A percentile compares a stretch with the other conserved stretches of the same genome.
These are phyloP conservation scores for Ceratobasidium sp. DNA, from an alignment of 1,284 basidiomycete species.

Conservation along the genomic window DNA sequence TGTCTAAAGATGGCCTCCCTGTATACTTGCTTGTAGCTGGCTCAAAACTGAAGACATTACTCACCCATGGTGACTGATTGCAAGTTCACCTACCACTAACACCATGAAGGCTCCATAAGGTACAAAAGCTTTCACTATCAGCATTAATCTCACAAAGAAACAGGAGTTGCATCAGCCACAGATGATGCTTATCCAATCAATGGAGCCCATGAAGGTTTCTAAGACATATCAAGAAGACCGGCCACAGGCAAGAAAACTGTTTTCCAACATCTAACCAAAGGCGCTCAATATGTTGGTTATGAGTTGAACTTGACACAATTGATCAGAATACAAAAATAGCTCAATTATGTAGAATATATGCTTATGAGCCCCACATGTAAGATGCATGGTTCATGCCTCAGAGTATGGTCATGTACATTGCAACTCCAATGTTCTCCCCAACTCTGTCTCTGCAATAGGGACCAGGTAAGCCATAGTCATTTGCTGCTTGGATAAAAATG, in stretches of 20 bases:
- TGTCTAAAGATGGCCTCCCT: neutral
- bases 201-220: constrained; percentile 60
- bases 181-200: constrained; percentile 55
- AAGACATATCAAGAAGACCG: constrained; percentile 61
- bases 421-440: constrained; percentile 52
- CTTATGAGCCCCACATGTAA: constrained; percentile 54
- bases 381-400: constrained; percentile 50
- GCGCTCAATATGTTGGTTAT: constrained; percentile 56
- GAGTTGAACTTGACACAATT: constrained; percentile 20
- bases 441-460: constrained; percentile 52
- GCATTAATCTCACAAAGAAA: constrained; percentile 61
- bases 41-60: neutral
- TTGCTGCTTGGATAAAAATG: constrained; percentile 53
- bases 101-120: constrained; percentile 61
- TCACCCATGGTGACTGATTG: neutral
- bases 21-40: neutral
- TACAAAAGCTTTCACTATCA: constrained; percentile 59
- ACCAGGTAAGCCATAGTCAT: constrained; percentile 53
- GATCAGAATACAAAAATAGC: neutral
- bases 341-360: constrained; percentile 9
- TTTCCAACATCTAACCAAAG: constrained; percentile 62
- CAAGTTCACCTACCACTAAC: neutral
- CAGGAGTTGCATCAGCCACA: constrained; percentile 64
- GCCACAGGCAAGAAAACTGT: constrained; percentile 60
- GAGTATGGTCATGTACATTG: constrained; percentile 48